phyloP scores from a whole-genome alignment of 2,329 filamentous ascomycete species.

The Colletotrichum chrysophilum region DNA sequence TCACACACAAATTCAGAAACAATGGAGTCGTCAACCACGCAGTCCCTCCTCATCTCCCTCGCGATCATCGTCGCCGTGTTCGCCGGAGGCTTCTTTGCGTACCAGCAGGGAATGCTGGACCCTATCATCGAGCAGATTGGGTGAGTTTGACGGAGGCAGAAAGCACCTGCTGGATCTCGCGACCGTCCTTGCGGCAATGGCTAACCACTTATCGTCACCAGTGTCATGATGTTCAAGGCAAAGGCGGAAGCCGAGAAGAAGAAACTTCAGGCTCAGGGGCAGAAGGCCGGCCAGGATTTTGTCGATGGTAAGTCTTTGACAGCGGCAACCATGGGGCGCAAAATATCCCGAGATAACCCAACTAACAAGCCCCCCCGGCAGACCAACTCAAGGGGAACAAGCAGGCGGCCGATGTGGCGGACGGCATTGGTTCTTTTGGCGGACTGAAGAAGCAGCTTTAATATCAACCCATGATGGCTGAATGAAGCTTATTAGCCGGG shows the following conservation, averaged over 20 bases:
- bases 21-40: constrained; percentile 18
- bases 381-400: constrained; percentile 40
- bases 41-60: constrained; percentile 29
- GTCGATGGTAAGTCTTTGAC: constrained; percentile 31
- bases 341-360: background rate
- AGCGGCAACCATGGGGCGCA: background rate
- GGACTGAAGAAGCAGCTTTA: constrained; percentile 33
- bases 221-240: constrained; percentile 41
- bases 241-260: constrained; percentile 45
- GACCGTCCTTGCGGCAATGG: background rate
- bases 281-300: constrained; percentile 44
- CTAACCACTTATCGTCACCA: constrained; percentile 1
- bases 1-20: background rate
- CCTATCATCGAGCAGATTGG: constrained; percentile 41
- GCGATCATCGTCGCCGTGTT: constrained; percentile 31
- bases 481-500: background rate
- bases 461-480: background rate
- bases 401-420: constrained; percentile 35
- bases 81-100: constrained; percentile 36
- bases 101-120: constrained; percentile 41
- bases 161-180: background rate
- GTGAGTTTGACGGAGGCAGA: background rate
- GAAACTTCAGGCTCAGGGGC: constrained; percentile 40
- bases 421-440: constrained; percentile 31
- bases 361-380: constrained; percentile 8